Percentiles rank a stretch among this genome's conserved stretches.
Conservation (phyloP, 2,329 filamentous ascomycete genomes). For the Colletotrichum sp. region DNA sequence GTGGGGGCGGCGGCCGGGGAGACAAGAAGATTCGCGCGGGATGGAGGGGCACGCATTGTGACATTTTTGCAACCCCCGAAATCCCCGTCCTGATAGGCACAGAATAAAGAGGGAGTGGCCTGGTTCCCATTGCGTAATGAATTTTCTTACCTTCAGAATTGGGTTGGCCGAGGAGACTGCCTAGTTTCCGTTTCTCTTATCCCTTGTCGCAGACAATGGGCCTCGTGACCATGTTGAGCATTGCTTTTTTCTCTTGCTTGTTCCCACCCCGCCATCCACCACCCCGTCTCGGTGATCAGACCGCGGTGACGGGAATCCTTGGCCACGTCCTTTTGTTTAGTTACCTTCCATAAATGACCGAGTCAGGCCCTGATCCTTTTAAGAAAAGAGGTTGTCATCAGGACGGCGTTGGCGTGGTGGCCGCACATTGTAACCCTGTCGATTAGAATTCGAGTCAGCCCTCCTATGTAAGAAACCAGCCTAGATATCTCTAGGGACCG, state of each 20-base stretch:
- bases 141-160: not conserved
- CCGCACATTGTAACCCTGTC: not conserved
- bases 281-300: not conserved
- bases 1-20: not conserved
- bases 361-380: not conserved
- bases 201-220: constrained; percentile 3
- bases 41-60: not conserved
- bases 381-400: not conserved
- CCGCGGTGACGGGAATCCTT: not conserved
- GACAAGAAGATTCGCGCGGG: not conserved
- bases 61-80: not conserved
- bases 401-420: not conserved
- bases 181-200: not conserved
- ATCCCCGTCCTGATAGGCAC: not conserved
- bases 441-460: not conserved
- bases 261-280: not conserved
- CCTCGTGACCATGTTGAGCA: constrained; percentile 2
- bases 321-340: not conserved
- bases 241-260: not conserved
- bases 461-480: not conserved
- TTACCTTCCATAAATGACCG: not conserved
- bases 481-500: not conserved
- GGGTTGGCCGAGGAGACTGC: not conserved
- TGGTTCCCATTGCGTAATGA: not conserved
- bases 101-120: not conserved